These are phyloP conservation scores for Exutisphaerella laricina DNA, from an alignment of 2,329 filamentous ascomycete genomes.

Conservation along the genomic window DNA sequence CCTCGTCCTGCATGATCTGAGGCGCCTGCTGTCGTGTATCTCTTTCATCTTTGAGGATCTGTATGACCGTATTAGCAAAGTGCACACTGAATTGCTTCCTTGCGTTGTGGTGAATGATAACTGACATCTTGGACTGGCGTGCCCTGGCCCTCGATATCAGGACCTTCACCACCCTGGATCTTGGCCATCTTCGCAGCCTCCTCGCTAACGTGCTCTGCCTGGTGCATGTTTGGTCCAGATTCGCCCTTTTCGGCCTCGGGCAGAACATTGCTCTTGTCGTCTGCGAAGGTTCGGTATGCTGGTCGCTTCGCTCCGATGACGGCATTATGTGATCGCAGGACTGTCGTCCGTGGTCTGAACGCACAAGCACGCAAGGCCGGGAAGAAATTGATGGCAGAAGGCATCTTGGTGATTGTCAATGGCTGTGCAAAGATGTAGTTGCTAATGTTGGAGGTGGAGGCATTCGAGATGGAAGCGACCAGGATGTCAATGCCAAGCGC, in stretches of 20 bases:
- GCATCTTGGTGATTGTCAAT: slow-evolving; percentile 14
- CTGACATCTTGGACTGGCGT: slow-evolving; percentile 61
- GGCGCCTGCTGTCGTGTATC: slow-evolving; percentile 58
- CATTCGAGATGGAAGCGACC: slow-evolving; percentile 1
- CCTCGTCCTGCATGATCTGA: slow-evolving; percentile 59
- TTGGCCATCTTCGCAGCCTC: slow-evolving; percentile 58
- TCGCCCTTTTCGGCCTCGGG: slow-evolving; percentile 29
- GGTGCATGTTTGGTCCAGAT: slow-evolving; percentile 47
- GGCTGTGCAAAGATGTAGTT: not conserved
- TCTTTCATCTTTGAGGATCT: slow-evolving; percentile 61
- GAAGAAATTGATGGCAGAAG: slow-evolving; percentile 18
- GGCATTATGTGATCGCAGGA: slow-evolving; percentile 17
- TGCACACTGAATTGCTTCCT: too few species aligned
- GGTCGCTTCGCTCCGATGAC: slow-evolving; percentile 21
- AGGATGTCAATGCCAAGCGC: not conserved
- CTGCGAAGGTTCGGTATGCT: slow-evolving; percentile 24
- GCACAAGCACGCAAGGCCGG: slow-evolving; percentile 19
- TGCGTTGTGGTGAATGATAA: too few species aligned
- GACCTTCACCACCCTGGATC: slow-evolving; percentile 52
- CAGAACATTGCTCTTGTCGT: slow-evolving; percentile 28
- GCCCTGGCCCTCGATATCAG: slow-evolving; percentile 57
- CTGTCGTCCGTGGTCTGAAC: slow-evolving; percentile 19
- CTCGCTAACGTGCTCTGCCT: slow-evolving; percentile 57
- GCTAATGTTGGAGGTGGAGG: not conserved
- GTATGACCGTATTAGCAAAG: slow-evolving; percentile 6